Percentiles rank a stretch among this genome's conserved stretches.
phyloP scores from a whole-genome alignment of 306 rosid species.

The Castanea crenata region DNA sequence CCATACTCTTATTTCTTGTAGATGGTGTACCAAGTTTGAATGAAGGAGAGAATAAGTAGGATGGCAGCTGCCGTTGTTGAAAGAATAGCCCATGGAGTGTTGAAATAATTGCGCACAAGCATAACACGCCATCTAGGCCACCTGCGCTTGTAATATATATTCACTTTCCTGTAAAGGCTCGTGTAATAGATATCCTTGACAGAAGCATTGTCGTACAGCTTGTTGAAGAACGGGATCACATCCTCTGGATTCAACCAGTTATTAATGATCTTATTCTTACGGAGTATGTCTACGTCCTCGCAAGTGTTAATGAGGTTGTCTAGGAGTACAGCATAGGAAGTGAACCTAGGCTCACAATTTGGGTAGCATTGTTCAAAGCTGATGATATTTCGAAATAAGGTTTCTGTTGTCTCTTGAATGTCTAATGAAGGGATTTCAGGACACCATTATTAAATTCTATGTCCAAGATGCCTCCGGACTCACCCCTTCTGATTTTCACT shows the following conservation, averaged over 20 bases:
- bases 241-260: constrained; percentile 6
- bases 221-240: constrained; percentile 3
- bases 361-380: constrained; percentile 22
- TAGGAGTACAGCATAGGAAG: constrained; percentile 24
- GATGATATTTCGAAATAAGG: constrained; percentile 14
- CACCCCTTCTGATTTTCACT: background rate
- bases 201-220: background rate
- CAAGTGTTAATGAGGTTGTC: constrained; percentile 12
- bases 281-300: background rate
- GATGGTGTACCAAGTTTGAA: too few relatives aligned
- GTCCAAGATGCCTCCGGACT: background rate
- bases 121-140: too few relatives aligned
- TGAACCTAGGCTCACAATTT: background rate
- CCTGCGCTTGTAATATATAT: too few relatives aligned
- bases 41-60: too few relatives aligned
- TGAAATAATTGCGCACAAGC: too few relatives aligned
- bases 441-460: background rate
- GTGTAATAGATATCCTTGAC: rapidly evolving
- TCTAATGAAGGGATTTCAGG: background rate
- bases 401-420: constrained; percentile 25
- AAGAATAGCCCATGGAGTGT: too few relatives aligned
- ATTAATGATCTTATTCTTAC: background rate
- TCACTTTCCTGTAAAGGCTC: too few relatives aligned
- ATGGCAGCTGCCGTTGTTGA: too few relatives aligned
- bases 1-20: too few relatives aligned